A percentile compares a stretch with the other conserved stretches of the same genome.
Conservation (phyloP, 768 basidiomycete species). For the Phaeotremella skinneri region DNA sequence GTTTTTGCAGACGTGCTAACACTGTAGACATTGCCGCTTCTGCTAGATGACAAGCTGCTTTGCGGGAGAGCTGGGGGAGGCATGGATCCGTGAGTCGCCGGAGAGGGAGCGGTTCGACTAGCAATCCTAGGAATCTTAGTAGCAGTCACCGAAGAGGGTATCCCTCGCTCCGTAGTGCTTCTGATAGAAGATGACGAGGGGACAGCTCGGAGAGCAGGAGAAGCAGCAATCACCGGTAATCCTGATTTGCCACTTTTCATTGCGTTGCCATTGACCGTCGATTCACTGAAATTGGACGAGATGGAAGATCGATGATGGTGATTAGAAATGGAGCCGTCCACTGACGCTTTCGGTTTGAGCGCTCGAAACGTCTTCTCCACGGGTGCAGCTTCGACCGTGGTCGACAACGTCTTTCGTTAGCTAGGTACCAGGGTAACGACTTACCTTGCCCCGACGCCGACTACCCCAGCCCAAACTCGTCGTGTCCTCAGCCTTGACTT, state of each 20-base stretch:
- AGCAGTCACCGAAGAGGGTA: conserved; percentile 40
- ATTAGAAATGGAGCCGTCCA: conserved; percentile 19
- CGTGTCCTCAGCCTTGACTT: conserved; percentile 20
- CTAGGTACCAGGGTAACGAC: neutral
- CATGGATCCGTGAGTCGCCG: conserved; percentile 28
- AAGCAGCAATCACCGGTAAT: conserved; percentile 38
- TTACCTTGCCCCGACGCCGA: conserved; percentile 44
- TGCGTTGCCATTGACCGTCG: conserved; percentile 28
- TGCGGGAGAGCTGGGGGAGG: conserved; percentile 30
- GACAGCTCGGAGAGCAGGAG: conserved; percentile 25
- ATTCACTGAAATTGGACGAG: conserved; percentile 21
- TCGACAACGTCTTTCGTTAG: conserved; percentile 40
- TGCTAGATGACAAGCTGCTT: conserved; percentile 9
- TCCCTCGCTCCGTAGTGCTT: conserved; percentile 16
- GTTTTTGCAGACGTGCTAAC: conserved; percentile 71
- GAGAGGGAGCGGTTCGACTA: conserved; percentile 28
- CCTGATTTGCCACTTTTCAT: conserved; percentile 8
- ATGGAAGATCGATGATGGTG: conserved; percentile 17
- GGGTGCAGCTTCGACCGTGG: conserved; percentile 23
- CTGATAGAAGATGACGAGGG: conserved; percentile 18
- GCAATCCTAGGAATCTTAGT: conserved; percentile 52
- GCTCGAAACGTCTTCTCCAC: conserved; percentile 6
- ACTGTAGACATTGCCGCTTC: conserved; percentile 63
- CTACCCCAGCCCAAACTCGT: conserved; percentile 44
- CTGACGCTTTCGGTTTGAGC: conserved; percentile 23